phyloP scores from a whole-genome alignment of 2,329 filamentous ascomycete genomes.

The Plenodomus biglobosus region DNA sequence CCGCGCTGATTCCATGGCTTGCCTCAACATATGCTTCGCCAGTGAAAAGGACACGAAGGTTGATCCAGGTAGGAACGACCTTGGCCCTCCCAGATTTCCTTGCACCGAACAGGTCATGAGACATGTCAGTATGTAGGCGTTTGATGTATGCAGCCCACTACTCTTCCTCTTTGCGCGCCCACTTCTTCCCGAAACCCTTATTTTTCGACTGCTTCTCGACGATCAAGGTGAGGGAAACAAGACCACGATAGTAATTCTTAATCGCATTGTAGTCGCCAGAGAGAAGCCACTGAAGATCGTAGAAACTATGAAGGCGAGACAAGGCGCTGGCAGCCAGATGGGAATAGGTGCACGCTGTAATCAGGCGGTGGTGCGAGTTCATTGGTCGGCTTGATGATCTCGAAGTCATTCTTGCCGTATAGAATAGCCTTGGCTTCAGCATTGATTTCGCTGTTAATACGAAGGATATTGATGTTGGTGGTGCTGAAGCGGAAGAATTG shows the following conservation, averaged over 20 bases:
- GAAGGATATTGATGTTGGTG: slow-evolving; percentile 35
- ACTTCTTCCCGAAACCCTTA: slow-evolving; percentile 19
- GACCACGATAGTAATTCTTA: slow-evolving; percentile 24
- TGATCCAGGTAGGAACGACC: slow-evolving; percentile 24
- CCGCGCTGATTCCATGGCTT: not conserved
- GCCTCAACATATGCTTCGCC: slow-evolving; percentile 20
- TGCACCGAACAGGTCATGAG: slow-evolving; percentile 12
- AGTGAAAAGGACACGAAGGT: slow-evolving; percentile 27
- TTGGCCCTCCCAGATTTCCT: slow-evolving; percentile 3
- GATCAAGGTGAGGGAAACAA: slow-evolving; percentile 21
- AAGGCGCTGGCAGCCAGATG: slow-evolving; percentile 14
- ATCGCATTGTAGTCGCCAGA: slow-evolving; percentile 19
- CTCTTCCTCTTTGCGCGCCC: slow-evolving; percentile 15
- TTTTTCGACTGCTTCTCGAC: slow-evolving; percentile 21
- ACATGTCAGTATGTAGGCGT: slow-evolving; percentile 16
- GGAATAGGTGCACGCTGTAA: slow-evolving; percentile 28
- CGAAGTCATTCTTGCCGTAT: slow-evolving; percentile 46
- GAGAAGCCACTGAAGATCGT: slow-evolving; percentile 25
- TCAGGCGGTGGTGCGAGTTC: slow-evolving; percentile 24
- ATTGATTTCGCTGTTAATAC: slow-evolving; percentile 42
- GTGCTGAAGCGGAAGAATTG: slow-evolving; percentile 16
- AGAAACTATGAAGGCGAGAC: slow-evolving; percentile 22
- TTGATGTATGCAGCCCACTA: slow-evolving; percentile 21
- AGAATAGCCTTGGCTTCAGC: slow-evolving; percentile 46
- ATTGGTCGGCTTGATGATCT: slow-evolving; percentile 21